Conservation (phyloP, 345 rosid genomes). For the Citrus sp. region DNA sequence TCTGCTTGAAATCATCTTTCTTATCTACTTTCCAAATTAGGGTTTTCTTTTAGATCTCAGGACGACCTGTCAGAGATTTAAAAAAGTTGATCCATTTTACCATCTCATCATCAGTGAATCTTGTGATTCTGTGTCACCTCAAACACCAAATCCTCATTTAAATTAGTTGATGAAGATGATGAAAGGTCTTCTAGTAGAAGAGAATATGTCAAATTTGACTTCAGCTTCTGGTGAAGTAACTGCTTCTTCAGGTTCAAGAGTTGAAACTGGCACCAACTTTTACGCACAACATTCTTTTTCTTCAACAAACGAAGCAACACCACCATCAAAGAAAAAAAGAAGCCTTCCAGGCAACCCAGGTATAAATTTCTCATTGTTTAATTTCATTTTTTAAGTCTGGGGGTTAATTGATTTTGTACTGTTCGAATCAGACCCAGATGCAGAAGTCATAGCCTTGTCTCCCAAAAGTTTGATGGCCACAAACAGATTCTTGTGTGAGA, state of each 20-base stretch:
- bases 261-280: slow-evolving; percentile 26
- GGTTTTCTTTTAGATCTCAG: slow-evolving; percentile 35
- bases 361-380: neutral
- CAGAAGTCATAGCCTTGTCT: slow-evolving; percentile 57
- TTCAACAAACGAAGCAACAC: slow-evolving; percentile 37
- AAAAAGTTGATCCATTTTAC: slow-evolving; percentile 12
- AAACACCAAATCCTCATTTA: neutral
- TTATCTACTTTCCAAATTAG: slow-evolving; percentile 31
- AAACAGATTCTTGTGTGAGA: slow-evolving; percentile 56
- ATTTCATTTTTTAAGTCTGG: neutral
- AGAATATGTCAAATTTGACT: slow-evolving; percentile 66
- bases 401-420: neutral
- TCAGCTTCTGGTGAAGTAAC: slow-evolving; percentile 67
- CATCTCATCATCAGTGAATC: slow-evolving; percentile 12
- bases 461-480: slow-evolving; percentile 47
- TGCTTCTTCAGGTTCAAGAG: slow-evolving; percentile 55
- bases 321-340: slow-evolving; percentile 49
- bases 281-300: slow-evolving; percentile 33
- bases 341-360: slow-evolving; percentile 64
- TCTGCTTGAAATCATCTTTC: neutral
- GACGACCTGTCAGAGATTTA: slow-evolving; percentile 11
- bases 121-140: slow-evolving; percentile 21
- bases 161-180: slow-evolving; percentile 17
- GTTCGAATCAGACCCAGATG: slow-evolving; percentile 48
- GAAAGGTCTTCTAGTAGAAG: slow-evolving; percentile 38